Base-by-base conservation (phyloP, 1,139 yeast species). In the Suhomyces maxii region DNA sequence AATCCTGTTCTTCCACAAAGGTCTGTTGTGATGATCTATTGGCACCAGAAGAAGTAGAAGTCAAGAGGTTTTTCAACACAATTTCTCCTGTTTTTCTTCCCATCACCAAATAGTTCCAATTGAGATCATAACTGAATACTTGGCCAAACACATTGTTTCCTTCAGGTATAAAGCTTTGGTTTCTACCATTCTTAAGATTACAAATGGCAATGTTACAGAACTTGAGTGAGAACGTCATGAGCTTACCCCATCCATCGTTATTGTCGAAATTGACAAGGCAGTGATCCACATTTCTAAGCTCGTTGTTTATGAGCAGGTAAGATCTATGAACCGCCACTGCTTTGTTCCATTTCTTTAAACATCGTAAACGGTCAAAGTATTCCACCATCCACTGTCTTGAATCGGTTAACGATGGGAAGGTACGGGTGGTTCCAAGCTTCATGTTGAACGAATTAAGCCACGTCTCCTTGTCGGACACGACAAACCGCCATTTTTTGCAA, bases 401-500 rank as follows among this genome's bases (percentile, higher is more conserved):
- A 30, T 76, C 68, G 0, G 86, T 71, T n/a, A 80, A 65, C 1
- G 86, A 76, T 3, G 89, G 83, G 59, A 86, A 85, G 11, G 56
- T 48, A 11, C 63, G 57, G 0, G 77, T 55, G 3, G 65, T 73
- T 3, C 76, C 71, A 53, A 79, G 79, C 45, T 71, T 71, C 26
- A 70, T 57, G 26, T 67, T 63, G 55, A 85, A 83, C 18, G 85
- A 72, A 45, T 73, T 74, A 56, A 75, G 74, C 91, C 91, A 85
- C 7, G 84, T 73, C 41, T 76, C 77, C 50, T 79, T 79, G 58
- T 84, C 84, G 49, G 74, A 73, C 5, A 83, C 75, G 6, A 82
- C 71, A 38, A 59, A 57, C 47, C 77, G 64, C 79, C 89, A 81
- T 14, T 67, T 59, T 37, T 65, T 72, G 55, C 89, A 83, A 3